phyloP scores from a whole-genome alignment of 2,329 filamentous ascomycete species.

The Alternaria sp. region DNA sequence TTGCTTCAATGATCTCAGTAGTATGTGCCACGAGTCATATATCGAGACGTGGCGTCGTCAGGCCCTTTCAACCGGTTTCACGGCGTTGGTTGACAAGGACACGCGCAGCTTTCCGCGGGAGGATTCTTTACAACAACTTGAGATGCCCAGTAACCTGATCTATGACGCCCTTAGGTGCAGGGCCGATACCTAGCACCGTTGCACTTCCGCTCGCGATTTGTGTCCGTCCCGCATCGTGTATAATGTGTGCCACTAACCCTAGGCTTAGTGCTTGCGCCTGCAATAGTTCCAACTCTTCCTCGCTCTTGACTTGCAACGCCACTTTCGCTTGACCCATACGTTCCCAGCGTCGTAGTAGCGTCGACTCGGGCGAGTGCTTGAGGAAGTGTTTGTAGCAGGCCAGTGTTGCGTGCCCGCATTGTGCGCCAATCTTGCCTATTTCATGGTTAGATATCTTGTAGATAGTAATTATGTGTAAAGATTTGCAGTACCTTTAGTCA shows the following conservation, averaged over 20 bases:
- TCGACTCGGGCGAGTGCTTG: slow-evolving; percentile 62
- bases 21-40: slow-evolving; percentile 11
- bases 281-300: slow-evolving; percentile 79
- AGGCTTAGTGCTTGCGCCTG: slow-evolving; percentile 83
- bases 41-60: slow-evolving; percentile 1
- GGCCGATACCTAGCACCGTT: slow-evolving; percentile 81
- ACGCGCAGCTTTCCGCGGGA: not conserved
- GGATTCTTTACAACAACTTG: slow-evolving; percentile 73
- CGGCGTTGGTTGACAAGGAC: not conserved
- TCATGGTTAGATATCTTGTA: not conserved
- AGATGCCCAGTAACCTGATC: slow-evolving; percentile 85
- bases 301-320: slow-evolving; percentile 85
- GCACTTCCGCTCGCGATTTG: slow-evolving; percentile 94
- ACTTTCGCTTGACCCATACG: slow-evolving; percentile 88
- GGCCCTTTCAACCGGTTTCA: not conserved
- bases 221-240: slow-evolving; percentile 94
- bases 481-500: slow-evolving; percentile 81
- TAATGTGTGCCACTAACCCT: slow-evolving; percentile 87
- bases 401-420: slow-evolving; percentile 94
- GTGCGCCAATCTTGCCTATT: slow-evolving; percentile 93
- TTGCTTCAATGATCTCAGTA: not conserved
- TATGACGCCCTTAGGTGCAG: slow-evolving; percentile 84
- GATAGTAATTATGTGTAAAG: not conserved
- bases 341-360: slow-evolving; percentile 86
- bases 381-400: slow-evolving; percentile 92